Evolutionary conservation across 768 basidiomycete species (phyloP), one percentile per base, ranked within the genome.

Genomic region (Amanita rubescens): DNA sequence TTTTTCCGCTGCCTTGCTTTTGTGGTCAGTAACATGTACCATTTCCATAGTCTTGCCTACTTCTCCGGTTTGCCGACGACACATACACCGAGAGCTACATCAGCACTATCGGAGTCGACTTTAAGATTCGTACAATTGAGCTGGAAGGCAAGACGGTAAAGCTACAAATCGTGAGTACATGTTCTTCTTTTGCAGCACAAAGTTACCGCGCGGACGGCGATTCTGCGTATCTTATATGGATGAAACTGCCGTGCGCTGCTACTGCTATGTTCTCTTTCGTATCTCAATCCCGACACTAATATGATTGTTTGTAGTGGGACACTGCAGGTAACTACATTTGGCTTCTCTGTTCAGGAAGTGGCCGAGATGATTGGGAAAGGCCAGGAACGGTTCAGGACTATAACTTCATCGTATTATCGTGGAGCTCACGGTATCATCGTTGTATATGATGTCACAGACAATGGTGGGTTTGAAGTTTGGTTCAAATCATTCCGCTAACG

Each of bases 331-430:
- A 53, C 77, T 64, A 46, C n/a, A 8, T 22, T 25, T 14, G 15
- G 30, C 6, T 43, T 49, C 37, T 43, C 17, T 47, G 27, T 35
- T 15, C n/a, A 24, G 10, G 11, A 50, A 24, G 25, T 27, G 14
- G 27, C 48, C 39, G 25, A 50, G 37, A 39, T 25, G 20, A 15
- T 30, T 24, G 20, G 17, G 52, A 58, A 57, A 90, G 90, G 96
- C 35, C 96, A 99, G 70, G 96, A 99, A 71, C 84, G 94, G 27
- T 97, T 97, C 87, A 83, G 96, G 57, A 98, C 96, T 12, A 99
- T 99, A 69, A 98, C 96, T 6, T 93, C 94, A 3, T 92, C 94
- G n/a, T 99, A 99, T 78, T 99, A 99, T 76, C 84, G 96, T 55
- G 96, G 96, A 38, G 96, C 96, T 45, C 93, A 95, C 67, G 96